These are phyloP conservation scores for Houttuynia cordata DNA, from an alignment of 164 flowering plant genomes.

Conservation along the genomic window DNA sequence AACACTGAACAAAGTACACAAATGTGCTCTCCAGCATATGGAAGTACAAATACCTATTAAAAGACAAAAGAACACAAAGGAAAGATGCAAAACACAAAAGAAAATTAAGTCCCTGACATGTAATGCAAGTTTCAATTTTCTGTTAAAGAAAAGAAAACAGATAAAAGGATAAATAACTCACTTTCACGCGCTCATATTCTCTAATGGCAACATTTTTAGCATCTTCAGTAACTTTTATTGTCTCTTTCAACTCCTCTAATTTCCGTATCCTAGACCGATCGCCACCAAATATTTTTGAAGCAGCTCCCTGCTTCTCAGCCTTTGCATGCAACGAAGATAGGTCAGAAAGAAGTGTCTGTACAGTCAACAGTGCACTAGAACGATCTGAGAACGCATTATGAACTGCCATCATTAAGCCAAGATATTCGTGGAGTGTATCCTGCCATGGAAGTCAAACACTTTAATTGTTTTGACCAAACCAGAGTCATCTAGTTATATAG, in stretches of 20 bases:
- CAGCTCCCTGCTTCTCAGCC: conserved; percentile 73
- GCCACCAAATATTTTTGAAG: conserved; percentile 84
- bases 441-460: conserved; percentile 15
- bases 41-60: no score
- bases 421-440: conserved; percentile 87
- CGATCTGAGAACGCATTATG: conserved; percentile 82
- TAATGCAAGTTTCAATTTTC: background rate
- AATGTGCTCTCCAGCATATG: no score
- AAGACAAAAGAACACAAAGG: no score
- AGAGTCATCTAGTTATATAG: background rate
- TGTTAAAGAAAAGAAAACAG: background rate
- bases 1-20: no score
- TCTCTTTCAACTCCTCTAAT: conserved; percentile 69
- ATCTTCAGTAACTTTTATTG: conserved; percentile 66
- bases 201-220: conserved; percentile 64
- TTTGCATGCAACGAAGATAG: conserved; percentile 55
- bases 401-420: conserved; percentile 79
- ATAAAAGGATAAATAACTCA: conserved; percentile 10
- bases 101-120: background rate
- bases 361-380: conserved; percentile 77
- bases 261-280: conserved; percentile 71
- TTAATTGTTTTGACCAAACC: background rate
- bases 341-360: conserved; percentile 80
- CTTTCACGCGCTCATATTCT: conserved; percentile 91
- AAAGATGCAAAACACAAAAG: background rate